These are phyloP conservation scores for Epichloe typhina DNA, from an alignment of 2,329 filamentous ascomycete species.

Conservation along the genomic window DNA sequence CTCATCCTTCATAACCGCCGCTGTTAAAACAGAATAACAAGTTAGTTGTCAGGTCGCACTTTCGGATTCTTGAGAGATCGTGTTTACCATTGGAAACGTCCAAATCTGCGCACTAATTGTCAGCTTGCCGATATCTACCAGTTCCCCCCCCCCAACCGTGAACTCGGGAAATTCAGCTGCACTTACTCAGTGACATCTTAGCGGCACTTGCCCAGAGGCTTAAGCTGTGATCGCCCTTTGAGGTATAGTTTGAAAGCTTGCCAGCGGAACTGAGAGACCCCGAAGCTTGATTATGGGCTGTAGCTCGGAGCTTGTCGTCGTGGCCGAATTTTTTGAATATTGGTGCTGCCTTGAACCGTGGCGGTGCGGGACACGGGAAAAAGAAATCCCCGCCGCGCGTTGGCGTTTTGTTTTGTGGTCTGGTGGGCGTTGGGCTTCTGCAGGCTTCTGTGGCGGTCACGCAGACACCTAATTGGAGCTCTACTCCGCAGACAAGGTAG, in stretches of 20 bases:
- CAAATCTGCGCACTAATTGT: conserved; percentile 45
- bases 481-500: neutral
- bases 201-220: conserved; percentile 14
- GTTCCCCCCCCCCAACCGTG: neutral
- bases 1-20: conserved; percentile 85
- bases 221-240: conserved; percentile 11
- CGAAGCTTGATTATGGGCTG: conserved; percentile 13
- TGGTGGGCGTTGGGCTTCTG: neutral
- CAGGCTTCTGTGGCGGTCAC: neutral
- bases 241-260: conserved; percentile 1
- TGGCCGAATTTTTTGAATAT: conserved; percentile 18
- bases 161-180: conserved; percentile 9
- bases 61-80: neutral
- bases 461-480: neutral
- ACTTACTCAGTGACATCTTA: conserved; percentile 29
- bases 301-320: conserved; percentile 19
- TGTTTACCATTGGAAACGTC: conserved; percentile 64
- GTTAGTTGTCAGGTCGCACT: conserved; percentile 3
- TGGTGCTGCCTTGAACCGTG: conserved; percentile 7
- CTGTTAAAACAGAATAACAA: conserved; percentile 24
- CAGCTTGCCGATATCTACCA: conserved; percentile 20
- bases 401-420: neutral
- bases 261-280: conserved; percentile 8
- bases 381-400: conserved; percentile 10
- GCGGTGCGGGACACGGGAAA: conserved; percentile 19